Base-by-base conservation (phyloP, 345 rosid species). In the Salix brachista region DNA sequence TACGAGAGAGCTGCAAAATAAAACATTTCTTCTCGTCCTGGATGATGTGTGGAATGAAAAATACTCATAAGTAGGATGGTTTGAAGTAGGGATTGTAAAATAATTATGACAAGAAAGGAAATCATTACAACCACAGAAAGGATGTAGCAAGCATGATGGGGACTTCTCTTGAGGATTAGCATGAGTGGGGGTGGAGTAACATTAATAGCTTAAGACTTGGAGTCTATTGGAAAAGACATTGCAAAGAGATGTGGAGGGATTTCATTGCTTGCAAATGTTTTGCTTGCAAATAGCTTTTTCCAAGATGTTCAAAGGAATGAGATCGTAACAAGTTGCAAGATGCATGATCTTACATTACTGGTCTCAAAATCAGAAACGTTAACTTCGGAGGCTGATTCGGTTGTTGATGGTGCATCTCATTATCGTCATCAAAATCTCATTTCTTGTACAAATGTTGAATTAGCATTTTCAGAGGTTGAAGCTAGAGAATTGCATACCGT, bases 31-130 rank as follows among this genome's bases (percentile, higher is more conserved):
- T 66, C 75, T 79, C 0, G 70, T 67, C 0, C 82, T 82, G 1
- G 84, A 81, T 77, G 75, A 81, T 73, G 75, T 80, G 37, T 83
- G 83, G 85, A 61, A 52, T 62, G 75, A 41, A 14, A 79, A 34
- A 2, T 0, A 1, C 2, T 37, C 46, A 58, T 1, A 70, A 17
- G 3, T 83, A 79, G 80, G 37, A 56, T 7, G 41, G 26, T 52
- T 70, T 83, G 17, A 73, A 42, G 73, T 39, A 28, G 5, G 6
- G 58, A 37, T 76, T 79, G 78, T 16, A 19, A n/a, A 39, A 14
- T 23, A 41, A 11, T 41, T 7, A 28, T 16, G 9, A 8, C 19
- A 69, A 37, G 16, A 61, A 54, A 18, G 77, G 80, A 19, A 41
- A 30, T 52, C 0, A 50, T 73, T 25, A 80, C 83, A 7, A 80